Evolutionary conservation across 2,329 filamentous ascomycete species (phyloP).

Genomic region (Tolypocladium nubicola): DNA sequence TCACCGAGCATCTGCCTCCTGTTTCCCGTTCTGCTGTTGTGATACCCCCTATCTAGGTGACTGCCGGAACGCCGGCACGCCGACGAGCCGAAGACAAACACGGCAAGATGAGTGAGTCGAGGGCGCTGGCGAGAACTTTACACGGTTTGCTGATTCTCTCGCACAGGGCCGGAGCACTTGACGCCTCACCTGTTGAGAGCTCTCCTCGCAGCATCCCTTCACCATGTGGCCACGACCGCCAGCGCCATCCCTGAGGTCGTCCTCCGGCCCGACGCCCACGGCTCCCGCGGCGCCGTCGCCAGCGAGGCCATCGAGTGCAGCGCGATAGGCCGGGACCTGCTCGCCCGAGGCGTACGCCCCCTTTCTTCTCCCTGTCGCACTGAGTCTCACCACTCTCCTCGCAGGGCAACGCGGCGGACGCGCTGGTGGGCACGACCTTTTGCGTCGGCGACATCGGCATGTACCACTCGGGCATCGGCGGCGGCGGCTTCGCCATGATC

Average conservation of each 20-base stretch:
- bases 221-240: slow-evolving; percentile 4
- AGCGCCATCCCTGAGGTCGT: slow-evolving; percentile 10
- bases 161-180: not conserved
- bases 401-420: slow-evolving; percentile 66
- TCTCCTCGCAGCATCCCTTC: slow-evolving; percentile 1
- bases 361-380: not conserved
- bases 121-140: not conserved
- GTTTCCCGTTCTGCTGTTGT: not conserved
- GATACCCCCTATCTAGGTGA: not conserved
- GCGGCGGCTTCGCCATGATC: slow-evolving; percentile 83
- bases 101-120: not conserved
- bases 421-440: slow-evolving; percentile 61
- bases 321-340: slow-evolving; percentile 52
- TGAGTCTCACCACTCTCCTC: not conserved
- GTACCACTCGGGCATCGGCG: slow-evolving; percentile 76
- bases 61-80: not conserved
- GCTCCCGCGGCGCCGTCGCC: slow-evolving; percentile 52
- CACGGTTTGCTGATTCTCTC: not conserved
- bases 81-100: not conserved
- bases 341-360: slow-evolving; percentile 39
- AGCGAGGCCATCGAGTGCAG: slow-evolving; percentile 62
- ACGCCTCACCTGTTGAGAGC: not conserved
- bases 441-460: slow-evolving; percentile 68
- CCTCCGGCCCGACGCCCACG: slow-evolving; percentile 9
- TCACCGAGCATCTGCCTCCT: not conserved